These are phyloP conservation scores for Backusella parvicylindrica DNA, from an alignment of 192 early-diverging fungal genomes.

Conservation along the genomic window DNA sequence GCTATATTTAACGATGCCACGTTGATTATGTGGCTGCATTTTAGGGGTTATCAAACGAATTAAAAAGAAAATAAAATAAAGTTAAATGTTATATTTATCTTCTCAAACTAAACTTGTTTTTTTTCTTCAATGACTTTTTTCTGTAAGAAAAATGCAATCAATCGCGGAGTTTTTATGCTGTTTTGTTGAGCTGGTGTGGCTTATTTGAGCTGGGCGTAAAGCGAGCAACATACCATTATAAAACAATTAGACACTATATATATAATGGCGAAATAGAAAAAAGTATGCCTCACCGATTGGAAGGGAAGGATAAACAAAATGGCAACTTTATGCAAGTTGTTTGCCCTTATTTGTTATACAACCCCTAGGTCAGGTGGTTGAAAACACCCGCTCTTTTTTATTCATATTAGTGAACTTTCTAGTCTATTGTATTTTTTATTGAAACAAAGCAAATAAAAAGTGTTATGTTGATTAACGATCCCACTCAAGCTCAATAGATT, in stretches of 20 bases:
- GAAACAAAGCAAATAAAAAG: not conserved
- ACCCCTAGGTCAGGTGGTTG: not conserved
- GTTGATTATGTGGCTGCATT: not conserved
- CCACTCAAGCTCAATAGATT: not conserved
- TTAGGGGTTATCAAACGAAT: not conserved
- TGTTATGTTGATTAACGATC: not conserved
- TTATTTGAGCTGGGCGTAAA: not conserved
- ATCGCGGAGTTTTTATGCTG: not conserved
- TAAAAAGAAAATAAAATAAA: not conserved
- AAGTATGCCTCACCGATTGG: not conserved
- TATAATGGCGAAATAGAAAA: not conserved
- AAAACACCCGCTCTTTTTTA: not conserved
- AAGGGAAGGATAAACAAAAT: not conserved
- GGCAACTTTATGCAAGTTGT: constrained; percentile 1
- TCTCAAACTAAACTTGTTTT: not conserved
- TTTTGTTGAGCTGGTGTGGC: not conserved
- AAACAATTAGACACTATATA: not conserved
- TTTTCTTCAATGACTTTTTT: not conserved
- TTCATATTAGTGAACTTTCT: not conserved
- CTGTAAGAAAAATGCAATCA: not conserved
- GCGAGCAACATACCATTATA: not conserved
- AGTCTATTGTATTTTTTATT: not conserved
- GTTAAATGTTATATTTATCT: not conserved
- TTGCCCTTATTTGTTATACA: not conserved
- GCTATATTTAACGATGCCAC: constrained; percentile 3